phyloP scores from a whole-genome alignment of 345 rosid species.

The Boechera stricta region DNA sequence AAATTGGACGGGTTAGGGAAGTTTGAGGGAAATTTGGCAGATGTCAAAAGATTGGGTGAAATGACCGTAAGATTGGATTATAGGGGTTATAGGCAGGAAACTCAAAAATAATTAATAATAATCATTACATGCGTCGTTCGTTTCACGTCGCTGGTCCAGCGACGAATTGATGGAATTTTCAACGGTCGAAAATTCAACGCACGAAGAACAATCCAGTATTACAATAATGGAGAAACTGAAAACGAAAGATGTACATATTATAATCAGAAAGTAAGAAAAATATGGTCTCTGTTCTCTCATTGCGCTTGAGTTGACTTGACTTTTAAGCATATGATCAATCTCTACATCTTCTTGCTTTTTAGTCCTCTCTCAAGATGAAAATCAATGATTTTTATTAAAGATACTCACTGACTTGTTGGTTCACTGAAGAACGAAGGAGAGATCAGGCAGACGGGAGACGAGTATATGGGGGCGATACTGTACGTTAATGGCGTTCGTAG shows the following conservation, averaged over 20 bases:
- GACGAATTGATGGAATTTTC: neutral
- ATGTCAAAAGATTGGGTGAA: too few relatives aligned
- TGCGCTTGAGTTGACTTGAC: neutral
- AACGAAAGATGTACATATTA: neutral
- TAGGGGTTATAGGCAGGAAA: too few relatives aligned
- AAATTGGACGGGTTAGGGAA: too few relatives aligned
- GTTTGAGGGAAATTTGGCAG: too few relatives aligned
- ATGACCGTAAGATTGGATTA: too few relatives aligned
- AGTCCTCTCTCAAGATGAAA: too few relatives aligned
- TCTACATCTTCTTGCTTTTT: too few relatives aligned
- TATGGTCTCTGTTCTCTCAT: neutral
- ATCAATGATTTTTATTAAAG: too few relatives aligned
- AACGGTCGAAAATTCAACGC: constrained; percentile 8
- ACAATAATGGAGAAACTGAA: neutral
- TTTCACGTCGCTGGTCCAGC: neutral
- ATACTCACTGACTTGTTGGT: constrained; percentile 47
- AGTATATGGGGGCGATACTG: constrained; percentile 59
- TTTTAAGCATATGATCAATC: too few relatives aligned
- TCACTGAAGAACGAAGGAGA: constrained; percentile 58
- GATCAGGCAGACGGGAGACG: constrained; percentile 30
- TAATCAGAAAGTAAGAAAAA: neutral
- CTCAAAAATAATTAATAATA: too few relatives aligned
- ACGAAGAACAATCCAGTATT: neutral
- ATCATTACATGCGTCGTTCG: neutral
- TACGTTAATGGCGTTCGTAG: constrained; percentile 85